phyloP scores from a whole-genome alignment of 352 stramenopile genomes.

The Phytopythium sindhum region DNA sequence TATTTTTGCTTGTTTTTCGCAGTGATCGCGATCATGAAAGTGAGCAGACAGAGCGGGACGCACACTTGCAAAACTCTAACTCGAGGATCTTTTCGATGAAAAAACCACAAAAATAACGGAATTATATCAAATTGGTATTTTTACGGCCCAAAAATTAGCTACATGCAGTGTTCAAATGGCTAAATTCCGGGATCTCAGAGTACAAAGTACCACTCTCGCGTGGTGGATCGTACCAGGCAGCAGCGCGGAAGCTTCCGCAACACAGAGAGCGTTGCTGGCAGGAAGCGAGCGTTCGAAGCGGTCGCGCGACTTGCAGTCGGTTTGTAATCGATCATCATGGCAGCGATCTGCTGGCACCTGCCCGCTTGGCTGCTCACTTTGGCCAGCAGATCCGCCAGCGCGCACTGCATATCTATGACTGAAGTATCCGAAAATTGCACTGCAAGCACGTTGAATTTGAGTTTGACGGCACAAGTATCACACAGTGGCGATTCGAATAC shows the following conservation, averaged over 20 bases:
- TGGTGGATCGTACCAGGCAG: not conserved
- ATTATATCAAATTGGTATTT: not conserved
- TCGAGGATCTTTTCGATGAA: not conserved
- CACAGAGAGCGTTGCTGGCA: not conserved
- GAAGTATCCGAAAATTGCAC: no score
- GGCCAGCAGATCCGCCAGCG: no score
- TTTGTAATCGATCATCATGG: no score
- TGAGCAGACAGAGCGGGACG: slow-evolving; percentile 1
- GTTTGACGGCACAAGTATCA: no score
- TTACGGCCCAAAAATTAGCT: not conserved
- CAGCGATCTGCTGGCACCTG: no score
- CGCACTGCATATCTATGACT: no score
- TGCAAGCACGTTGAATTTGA: not conserved
- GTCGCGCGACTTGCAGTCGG: not conserved
- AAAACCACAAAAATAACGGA: not conserved
- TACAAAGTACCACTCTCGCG: not conserved
- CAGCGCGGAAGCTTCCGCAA: slow-evolving; percentile 3
- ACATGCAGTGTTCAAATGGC: not conserved
- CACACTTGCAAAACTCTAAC: not conserved
- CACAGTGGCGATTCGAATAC: not conserved
- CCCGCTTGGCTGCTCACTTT: no score
- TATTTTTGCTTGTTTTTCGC: not conserved
- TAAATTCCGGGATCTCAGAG: not conserved
- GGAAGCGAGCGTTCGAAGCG: not conserved
- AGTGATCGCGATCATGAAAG: not conserved